Percentiles rank a stretch among this genome's conserved stretches.
Conservation (phyloP, 2,329 filamentous ascomycete genomes). For the Celoporthe dispersa region DNA sequence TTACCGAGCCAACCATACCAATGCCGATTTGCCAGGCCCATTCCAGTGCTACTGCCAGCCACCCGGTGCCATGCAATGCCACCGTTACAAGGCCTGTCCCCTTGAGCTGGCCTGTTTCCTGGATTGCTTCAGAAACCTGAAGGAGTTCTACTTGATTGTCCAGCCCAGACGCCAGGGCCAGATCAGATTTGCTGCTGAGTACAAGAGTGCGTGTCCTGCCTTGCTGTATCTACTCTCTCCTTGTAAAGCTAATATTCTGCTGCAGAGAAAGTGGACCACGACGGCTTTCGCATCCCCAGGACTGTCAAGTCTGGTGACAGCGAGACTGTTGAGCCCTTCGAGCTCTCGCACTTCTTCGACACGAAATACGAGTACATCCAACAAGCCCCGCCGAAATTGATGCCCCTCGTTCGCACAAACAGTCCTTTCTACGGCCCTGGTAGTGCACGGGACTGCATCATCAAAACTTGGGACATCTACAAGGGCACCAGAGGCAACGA, state of each 20-base stretch:
- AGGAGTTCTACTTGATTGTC: conserved; percentile 38
- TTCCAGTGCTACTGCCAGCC: conserved; percentile 21
- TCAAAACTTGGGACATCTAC: conserved; percentile 10
- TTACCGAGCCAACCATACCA: conserved; percentile 3
- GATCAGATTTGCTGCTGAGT: not conserved
- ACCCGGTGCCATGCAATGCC: not conserved
- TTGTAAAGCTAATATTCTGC: not conserved
- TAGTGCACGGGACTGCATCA: conserved; percentile 6
- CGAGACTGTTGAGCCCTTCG: not conserved
- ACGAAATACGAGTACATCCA: conserved; percentile 20
- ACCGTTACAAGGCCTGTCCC: conserved; percentile 30
- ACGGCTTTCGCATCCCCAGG: not conserved
- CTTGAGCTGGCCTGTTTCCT: conserved; percentile 33
- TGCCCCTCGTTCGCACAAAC: not conserved
- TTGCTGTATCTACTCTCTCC: not conserved
- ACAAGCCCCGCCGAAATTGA: not conserved
- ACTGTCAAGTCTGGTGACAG: no score
- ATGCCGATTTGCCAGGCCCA: not conserved
- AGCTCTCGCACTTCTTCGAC: conserved; percentile 21
- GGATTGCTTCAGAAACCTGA: conserved; percentile 35
- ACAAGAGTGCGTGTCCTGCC: not conserved
- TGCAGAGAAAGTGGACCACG: not conserved
- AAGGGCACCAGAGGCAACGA: not conserved
- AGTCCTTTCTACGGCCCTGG: not conserved
- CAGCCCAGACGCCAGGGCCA: conserved; percentile 14